Evolutionary conservation across 176 grass and related monocot species (phyloP).

Genomic region (Phragmites australis): DNA sequence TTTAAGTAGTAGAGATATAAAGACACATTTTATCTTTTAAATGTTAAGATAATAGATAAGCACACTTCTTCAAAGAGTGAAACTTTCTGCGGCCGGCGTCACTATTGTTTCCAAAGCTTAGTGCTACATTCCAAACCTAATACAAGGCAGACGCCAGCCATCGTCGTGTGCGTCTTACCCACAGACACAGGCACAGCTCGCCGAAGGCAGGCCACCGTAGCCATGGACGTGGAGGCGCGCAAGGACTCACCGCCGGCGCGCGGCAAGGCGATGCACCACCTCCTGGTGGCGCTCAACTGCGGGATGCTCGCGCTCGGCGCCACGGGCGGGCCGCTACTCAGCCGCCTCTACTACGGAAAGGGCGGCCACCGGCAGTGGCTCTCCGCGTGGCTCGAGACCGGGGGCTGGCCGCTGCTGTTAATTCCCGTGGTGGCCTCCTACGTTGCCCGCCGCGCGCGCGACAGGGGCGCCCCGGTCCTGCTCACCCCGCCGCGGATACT

Average conservation of each 20-base stretch:
- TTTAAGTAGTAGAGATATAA: too few relatives aligned
- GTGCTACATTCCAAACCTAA: background rate
- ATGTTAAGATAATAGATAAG: too few relatives aligned
- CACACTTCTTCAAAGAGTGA: too few relatives aligned
- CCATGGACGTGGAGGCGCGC: constrained; percentile 50
- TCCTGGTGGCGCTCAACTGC: constrained; percentile 58
- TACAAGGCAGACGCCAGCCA: background rate
- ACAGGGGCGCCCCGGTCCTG: constrained; percentile 19
- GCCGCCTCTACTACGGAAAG: constrained; percentile 65
- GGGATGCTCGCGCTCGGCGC: constrained; percentile 49
- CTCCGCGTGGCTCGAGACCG: constrained; percentile 57
- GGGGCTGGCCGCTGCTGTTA: constrained; percentile 60
- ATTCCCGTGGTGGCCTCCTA: constrained; percentile 42
- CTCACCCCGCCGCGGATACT: constrained; percentile 48
- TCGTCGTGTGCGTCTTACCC: background rate
- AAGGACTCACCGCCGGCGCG: background rate
- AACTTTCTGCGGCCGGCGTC: background rate
- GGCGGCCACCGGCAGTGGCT: constrained; percentile 67
- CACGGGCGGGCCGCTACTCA: constrained; percentile 61
- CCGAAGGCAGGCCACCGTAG: background rate
- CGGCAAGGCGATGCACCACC: constrained; percentile 9
- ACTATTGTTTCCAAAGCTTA: background rate
- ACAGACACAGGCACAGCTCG: too few relatives aligned
- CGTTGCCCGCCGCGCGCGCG: constrained; percentile 3
- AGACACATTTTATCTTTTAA: too few relatives aligned